Evolutionary conservation across 768 basidiomycete genomes (phyloP).

Genomic region (Agrocybe chaxingu): DNA sequence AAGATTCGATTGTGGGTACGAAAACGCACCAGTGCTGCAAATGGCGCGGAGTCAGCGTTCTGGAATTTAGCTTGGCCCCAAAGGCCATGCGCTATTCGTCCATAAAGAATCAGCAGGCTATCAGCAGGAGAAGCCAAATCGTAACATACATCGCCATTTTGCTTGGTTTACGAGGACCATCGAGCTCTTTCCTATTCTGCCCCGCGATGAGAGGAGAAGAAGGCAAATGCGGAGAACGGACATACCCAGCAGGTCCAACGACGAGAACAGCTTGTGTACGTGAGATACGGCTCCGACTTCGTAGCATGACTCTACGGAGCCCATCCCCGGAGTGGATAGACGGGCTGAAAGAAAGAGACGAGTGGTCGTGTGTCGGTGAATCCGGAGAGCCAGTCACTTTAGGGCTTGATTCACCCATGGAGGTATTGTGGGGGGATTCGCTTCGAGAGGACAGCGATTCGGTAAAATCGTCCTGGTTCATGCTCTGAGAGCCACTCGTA

Average conservation of each 20-base stretch:
- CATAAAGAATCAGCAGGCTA: slow-evolving; percentile 1
- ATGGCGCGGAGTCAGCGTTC: slow-evolving; percentile 62
- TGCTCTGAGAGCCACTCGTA: slow-evolving; percentile 26
- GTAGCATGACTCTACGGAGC: slow-evolving; percentile 42
- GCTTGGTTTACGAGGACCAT: slow-evolving; percentile 68
- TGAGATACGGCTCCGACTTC: slow-evolving; percentile 36
- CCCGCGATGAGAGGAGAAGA: not conserved
- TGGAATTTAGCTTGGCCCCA: slow-evolving; percentile 81
- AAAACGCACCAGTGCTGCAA: slow-evolving; percentile 53
- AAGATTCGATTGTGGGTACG: not conserved
- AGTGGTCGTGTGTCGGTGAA: slow-evolving; percentile 20
- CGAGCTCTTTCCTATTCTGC: slow-evolving; percentile 71
- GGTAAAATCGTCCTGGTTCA: slow-evolving; percentile 34
- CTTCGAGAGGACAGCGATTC: slow-evolving; percentile 45
- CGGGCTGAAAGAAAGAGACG: slow-evolving; percentile 30
- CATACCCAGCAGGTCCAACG: slow-evolving; percentile 61
- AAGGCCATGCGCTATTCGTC: slow-evolving; percentile 52
- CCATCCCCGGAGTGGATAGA: slow-evolving; percentile 36
- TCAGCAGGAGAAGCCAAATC: not conserved
- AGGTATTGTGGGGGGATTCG: slow-evolving; percentile 27
- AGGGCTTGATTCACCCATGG: slow-evolving; percentile 19
- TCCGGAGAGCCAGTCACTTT: slow-evolving; percentile 16
- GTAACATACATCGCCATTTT: slow-evolving; percentile 58
- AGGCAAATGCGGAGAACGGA: slow-evolving; percentile 1
- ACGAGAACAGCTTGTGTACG: slow-evolving; percentile 62